phyloP scores from a whole-genome alignment of 805 yeast species.

The Sugiyamaella qingdaonensis region DNA sequence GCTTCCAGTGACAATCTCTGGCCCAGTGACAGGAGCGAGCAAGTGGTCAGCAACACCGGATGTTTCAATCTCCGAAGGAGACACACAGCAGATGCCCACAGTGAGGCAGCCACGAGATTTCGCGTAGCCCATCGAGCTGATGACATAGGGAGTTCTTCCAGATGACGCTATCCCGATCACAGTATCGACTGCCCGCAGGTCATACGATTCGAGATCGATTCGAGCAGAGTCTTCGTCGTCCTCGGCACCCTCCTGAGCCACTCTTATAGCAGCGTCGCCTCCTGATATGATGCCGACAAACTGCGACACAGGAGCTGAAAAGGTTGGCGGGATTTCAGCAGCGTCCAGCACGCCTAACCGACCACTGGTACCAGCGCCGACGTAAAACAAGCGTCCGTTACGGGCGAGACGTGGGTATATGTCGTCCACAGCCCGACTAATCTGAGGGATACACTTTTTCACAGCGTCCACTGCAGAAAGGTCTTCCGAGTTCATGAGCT shows the following conservation, averaged over 20 bases:
- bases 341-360: slow-evolving; percentile 27
- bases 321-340: slow-evolving; percentile 29
- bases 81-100: slow-evolving; percentile 23
- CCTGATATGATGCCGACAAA: slow-evolving; percentile 29
- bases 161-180: slow-evolving; percentile 30
- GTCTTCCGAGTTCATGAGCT: slow-evolving; percentile 24
- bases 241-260: slow-evolving; percentile 29
- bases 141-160: slow-evolving; percentile 31
- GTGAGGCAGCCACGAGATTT: slow-evolving; percentile 24
- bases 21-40: slow-evolving; percentile 23
- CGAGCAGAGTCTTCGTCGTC: slow-evolving; percentile 21
- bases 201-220: slow-evolving; percentile 20
- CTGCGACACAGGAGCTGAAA: slow-evolving; percentile 24
- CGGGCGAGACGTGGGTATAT: slow-evolving; percentile 19
- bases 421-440: slow-evolving; percentile 24
- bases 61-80: slow-evolving; percentile 17
- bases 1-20: slow-evolving; percentile 27
- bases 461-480: slow-evolving; percentile 17
- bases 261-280: slow-evolving; percentile 27
- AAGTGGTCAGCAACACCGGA: slow-evolving; percentile 17
- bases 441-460: slow-evolving; percentile 9
- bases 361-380: slow-evolving; percentile 31
- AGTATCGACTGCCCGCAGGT: slow-evolving; percentile 21
- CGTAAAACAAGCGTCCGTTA: slow-evolving; percentile 29
- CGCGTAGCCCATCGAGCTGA: slow-evolving; percentile 25